Evolutionary conservation across 2,329 filamentous ascomycete species (phyloP).

Genomic region (Sphaerostilbella broomeana): DNA sequence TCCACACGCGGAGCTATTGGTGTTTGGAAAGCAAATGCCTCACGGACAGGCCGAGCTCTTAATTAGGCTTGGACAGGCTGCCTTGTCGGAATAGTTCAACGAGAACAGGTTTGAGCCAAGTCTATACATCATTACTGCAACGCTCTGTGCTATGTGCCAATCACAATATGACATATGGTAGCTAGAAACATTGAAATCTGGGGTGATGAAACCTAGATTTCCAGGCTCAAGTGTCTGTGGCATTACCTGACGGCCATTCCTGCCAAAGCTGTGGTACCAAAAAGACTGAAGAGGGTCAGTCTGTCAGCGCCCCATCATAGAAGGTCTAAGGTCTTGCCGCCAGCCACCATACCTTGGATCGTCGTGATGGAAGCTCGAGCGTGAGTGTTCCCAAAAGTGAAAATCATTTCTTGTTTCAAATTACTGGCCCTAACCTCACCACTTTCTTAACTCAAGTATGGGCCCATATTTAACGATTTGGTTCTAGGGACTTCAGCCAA

Average conservation of each 20-base stretch:
- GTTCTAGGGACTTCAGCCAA: no score
- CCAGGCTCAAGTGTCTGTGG: constrained; percentile 6
- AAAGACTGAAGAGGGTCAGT: constrained; percentile 4
- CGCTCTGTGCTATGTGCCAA: not conserved
- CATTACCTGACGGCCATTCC: constrained; percentile 8
- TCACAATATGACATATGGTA: not conserved
- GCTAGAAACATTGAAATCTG: not conserved
- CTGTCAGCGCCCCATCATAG: no score
- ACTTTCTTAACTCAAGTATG: no score
- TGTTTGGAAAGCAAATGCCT: not conserved
- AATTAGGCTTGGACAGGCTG: not conserved
- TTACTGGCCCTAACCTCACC: no score
- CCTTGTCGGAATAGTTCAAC: not conserved
- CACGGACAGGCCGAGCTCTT: not conserved
- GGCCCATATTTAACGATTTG: no score
- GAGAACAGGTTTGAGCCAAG: not conserved
- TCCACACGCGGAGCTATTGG: constrained; percentile 8
- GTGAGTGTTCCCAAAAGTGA: no score
- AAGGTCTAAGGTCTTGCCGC: not conserved
- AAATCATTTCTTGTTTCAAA: no score
- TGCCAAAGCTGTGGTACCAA: constrained; percentile 9
- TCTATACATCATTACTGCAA: not conserved
- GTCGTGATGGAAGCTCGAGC: no score
- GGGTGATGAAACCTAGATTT: constrained; percentile 1
- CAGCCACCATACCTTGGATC: no score